These are phyloP conservation scores for Lactifluus volemus DNA, from an alignment of 768 basidiomycete species.

Conservation along the genomic window DNA sequence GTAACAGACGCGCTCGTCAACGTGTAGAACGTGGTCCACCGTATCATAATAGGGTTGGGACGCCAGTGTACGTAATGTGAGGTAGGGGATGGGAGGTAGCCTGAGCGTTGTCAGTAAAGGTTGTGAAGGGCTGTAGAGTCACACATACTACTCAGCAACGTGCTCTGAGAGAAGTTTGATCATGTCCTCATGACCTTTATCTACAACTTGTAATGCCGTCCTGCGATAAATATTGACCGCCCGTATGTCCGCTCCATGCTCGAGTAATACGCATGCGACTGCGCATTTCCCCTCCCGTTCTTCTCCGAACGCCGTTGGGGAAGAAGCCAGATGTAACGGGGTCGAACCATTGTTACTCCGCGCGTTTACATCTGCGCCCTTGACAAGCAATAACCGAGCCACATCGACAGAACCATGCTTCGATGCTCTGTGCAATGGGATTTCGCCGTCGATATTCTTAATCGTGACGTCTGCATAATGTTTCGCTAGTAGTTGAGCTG, in stretches of 20 bases:
- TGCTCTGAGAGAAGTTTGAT: not conserved
- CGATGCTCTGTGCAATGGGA: not conserved
- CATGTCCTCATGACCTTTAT: not conserved
- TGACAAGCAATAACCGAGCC: not conserved
- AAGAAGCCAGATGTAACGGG: not conserved
- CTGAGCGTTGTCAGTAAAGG: too few relatives aligned
- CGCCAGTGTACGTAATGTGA: too few relatives aligned
- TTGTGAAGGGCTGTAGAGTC: too few relatives aligned
- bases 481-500: not conserved
- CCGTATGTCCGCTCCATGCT: not conserved
- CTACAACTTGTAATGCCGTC: not conserved
- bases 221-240: not conserved
- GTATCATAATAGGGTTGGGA: too few relatives aligned
- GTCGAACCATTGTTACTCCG: not conserved
- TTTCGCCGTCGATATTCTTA: constrained; percentile 19
- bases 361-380: not conserved
- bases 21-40: too few relatives aligned
- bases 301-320: too few relatives aligned
- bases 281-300: not conserved
- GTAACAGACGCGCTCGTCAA: too few relatives aligned
- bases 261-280: not conserved
- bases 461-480: not conserved
- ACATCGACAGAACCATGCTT: not conserved
- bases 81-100: too few relatives aligned
- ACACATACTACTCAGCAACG: not conserved